Evolutionary conservation across 805 yeast genomes (phyloP), one percentile per base, ranked within the genome.

Genomic region (Hanseniaspora valbyensis): DNA sequence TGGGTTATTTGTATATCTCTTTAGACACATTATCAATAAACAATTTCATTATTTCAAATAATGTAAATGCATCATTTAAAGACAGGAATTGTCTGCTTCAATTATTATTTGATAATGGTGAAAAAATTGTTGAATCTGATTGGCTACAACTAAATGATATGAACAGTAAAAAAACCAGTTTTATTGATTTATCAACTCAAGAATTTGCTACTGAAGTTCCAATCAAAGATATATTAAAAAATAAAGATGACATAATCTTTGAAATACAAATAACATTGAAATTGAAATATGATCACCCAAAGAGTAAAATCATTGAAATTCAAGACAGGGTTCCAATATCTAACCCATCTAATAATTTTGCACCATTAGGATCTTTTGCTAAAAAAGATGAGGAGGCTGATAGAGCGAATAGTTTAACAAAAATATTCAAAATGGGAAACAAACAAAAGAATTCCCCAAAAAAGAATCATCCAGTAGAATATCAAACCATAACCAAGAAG

Each of bases 191-290:
- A 4, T 5, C 42, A 10, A n/a, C 32, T 43, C 86, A 83, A 59
- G 96, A 89, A 59, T 86, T 86, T 62, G 96, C 87, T 63, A 67
- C 63, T 2, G 54, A 61, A 41, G 82, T 55, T 70, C 80, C 3
- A 82, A 82, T 24, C 78, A 75, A 18, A 51, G 55, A 12, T 77
- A 28, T 26, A 5, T 14, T 42, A 10, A 50, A 38, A 32, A 37
- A 29, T 16, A 43, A 25, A 13, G 34, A 29, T 12, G 37, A n/a
- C 19, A 43, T 74, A 16, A 67, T 73, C 2, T 69, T 82, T 24
- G 83, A 82, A 54, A 69, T 89, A 40, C 74, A 80, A 36, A 64
- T 89, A 42, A 87, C 95, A 0, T 65, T 88, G 65, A 86, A 84
- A 66, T 72, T 86, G 45, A 67, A 70, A 12, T 81, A 80, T 59